Evolutionary conservation across 768 basidiomycete genomes (phyloP).

Genomic region (Cyclocybe aegerita): DNA sequence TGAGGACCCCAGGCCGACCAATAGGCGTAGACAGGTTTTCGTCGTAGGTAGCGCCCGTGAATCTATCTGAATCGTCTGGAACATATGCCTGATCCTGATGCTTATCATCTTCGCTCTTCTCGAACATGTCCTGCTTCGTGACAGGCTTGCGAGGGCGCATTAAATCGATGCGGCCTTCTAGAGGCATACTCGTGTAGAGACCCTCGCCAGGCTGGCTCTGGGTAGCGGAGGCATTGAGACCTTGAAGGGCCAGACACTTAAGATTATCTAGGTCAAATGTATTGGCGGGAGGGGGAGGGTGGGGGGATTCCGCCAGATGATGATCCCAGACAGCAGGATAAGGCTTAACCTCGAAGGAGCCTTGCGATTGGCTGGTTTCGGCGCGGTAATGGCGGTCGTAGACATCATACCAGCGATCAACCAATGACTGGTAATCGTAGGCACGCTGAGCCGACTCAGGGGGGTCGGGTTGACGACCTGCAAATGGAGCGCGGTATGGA

Average conservation of each 20-base stretch:
- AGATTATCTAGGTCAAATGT: constrained; percentile 64
- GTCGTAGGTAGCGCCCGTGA: constrained; percentile 20
- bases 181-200: constrained; percentile 76
- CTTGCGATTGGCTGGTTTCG: constrained; percentile 36
- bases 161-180: constrained; percentile 87
- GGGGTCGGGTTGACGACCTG: constrained; percentile 23
- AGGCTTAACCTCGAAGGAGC: constrained; percentile 60
- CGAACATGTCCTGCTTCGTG: constrained; percentile 13
- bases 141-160: constrained; percentile 55
- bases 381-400: constrained; percentile 89
- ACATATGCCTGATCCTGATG: constrained; percentile 8
- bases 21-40: constrained; percentile 39
- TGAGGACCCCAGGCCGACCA: constrained; percentile 26
- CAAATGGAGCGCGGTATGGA: constrained; percentile 62
- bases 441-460: constrained; percentile 40
- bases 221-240: constrained; percentile 36
- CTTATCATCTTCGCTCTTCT: constrained; percentile 12
- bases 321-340: constrained; percentile 81
- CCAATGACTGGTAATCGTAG: constrained; percentile 78
- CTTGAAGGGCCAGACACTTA: constrained; percentile 59
- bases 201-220: constrained; percentile 48
- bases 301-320: constrained; percentile 15
- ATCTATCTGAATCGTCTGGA: constrained; percentile 18
- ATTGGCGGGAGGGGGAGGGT: constrained; percentile 12
- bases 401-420: constrained; percentile 88